Conservation (phyloP, 2,329 filamentous ascomycete genomes). For the Neonectria faginata region DNA sequence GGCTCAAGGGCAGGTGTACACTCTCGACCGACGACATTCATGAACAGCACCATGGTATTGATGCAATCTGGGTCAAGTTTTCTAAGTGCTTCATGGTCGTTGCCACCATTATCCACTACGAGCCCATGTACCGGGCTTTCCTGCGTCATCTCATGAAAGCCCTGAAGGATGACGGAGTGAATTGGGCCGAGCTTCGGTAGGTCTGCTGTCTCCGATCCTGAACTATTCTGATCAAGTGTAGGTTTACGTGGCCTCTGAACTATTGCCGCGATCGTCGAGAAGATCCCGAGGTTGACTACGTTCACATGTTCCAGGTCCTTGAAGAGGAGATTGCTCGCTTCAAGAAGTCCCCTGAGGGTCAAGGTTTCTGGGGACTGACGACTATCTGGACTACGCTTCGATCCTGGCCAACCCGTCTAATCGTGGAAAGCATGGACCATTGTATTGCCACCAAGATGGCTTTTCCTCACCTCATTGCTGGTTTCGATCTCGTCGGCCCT, state of each 20-base stretch:
- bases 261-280: constrained; percentile 76
- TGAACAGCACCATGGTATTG: constrained; percentile 83
- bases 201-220: constrained; percentile 23
- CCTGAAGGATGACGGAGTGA: constrained; percentile 83
- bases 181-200: constrained; percentile 81
- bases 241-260: constrained; percentile 78
- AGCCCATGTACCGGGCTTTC: constrained; percentile 86
- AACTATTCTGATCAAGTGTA: constrained; percentile 38
- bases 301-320: constrained; percentile 77
- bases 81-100: constrained; percentile 78
- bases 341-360: constrained; percentile 75
- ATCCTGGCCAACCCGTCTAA: constrained; percentile 68
- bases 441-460: constrained; percentile 85
- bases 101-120: constrained; percentile 83
- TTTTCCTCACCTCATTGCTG: constrained; percentile 83
- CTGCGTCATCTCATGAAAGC: constrained; percentile 77
- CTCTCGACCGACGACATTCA: constrained; percentile 79
- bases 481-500: constrained; percentile 91
- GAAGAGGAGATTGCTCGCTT: constrained; percentile 84
- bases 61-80: constrained; percentile 89
- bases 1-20: constrained; percentile 79
- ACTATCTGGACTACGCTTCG: constrained; percentile 88
- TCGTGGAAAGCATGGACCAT: constrained; percentile 86
- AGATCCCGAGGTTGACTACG: constrained; percentile 73
- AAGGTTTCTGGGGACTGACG: constrained; percentile 84